Evolutionary conservation across 768 basidiomycete species (phyloP), one percentile per base, ranked within the genome.

Genomic region (Lentinula boryana): DNA sequence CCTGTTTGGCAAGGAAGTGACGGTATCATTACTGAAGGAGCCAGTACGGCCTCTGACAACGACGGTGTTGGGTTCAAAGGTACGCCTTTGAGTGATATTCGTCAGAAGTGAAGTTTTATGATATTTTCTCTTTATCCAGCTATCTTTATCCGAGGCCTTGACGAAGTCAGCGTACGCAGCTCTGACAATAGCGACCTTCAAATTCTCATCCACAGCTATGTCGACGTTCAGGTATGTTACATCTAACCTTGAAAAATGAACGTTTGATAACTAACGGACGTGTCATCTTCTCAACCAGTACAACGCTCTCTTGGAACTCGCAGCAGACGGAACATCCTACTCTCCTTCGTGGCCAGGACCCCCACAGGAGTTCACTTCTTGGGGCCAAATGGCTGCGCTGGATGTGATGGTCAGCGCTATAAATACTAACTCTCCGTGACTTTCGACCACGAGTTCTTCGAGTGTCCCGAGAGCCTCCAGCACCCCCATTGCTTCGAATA

Each of bases 21-120:
- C 60, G 81, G 82, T 1, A 75, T 83, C 21, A 81, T 83, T 63
- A 83, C 78, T 13, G 83, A 84, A 65, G 81, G 80, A 18, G 69
- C 76, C 8, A 75, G 73, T 61, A 71, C 70, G 10, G 66, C 62
- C 4, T 64, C 64, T 5, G 74, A 81, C 60, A 76, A 81, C 58
- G 81, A 83, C 60, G 73, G 71, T 9, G 76, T 80, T 27, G 80
- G 80, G 7, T 83, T 83, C 69, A 84, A 84, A 72, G 75, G 83
- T 79, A 16, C 15, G 67, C 64, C 5, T 46, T 48, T 9, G 7
- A 13, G 13, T 8, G 0, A 8, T 55, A 16, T n/a, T 38, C 46
- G 10, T 44, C 32, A 31, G 12, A 31, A 32, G 27, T 27, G 27
- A 21, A 27, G 1, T 7, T 49, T 15, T 4, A 48, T 9, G 27